Base-by-base conservation (phyloP, 1,139 yeast species). In the Magnusiomyces tetraspermus region DNA sequence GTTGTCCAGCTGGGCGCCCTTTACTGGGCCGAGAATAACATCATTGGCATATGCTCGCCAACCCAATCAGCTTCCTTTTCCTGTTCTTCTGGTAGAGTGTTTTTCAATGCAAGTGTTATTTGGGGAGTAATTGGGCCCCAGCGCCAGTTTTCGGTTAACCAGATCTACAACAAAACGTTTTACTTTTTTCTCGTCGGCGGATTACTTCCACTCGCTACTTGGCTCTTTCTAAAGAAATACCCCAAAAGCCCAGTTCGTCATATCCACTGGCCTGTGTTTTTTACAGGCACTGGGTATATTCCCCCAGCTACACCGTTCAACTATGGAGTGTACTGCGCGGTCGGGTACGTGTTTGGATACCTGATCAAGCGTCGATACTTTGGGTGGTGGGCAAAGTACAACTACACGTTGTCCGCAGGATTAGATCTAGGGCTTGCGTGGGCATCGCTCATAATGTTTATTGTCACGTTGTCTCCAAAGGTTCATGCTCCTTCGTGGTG, bases 81-180 rank as follows among this genome's bases (percentile, higher is more conserved):
- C 1, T 80, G 84, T 62, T 79, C 82, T 2, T 66, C 67, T 28
- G 74, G 75, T 10, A 69, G 68, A 31, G 76, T 75, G 1, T 79
- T 75, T 63, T 80, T 71, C 67, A 72, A 73, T 50, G 80, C 86
- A 6, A 75, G 82, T 2, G 75, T 82, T 40, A 71, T 79, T 47
- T 83, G 87, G 87, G 85, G 86, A 53, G 77, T 78, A 11, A 76
- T 81, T 58, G 85, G 85, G 1, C 83, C 85, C 1, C 67, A 71
- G 58, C 71, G 76, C 56, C 75, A 72, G 50, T 77, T 77, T 57
- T 67, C 69, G 24, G 52, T 57, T 3, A 69, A 70, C 15, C 60
- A 65, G 44, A 55, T 71, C 26, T 75, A 75, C 58, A 71, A 71
- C 53, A 67, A 69, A 8, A 62, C 76, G 26, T 62, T 74, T 48